phyloP scores from a whole-genome alignment of 1,139 yeast species.

The Geotrichum histeridarum region DNA sequence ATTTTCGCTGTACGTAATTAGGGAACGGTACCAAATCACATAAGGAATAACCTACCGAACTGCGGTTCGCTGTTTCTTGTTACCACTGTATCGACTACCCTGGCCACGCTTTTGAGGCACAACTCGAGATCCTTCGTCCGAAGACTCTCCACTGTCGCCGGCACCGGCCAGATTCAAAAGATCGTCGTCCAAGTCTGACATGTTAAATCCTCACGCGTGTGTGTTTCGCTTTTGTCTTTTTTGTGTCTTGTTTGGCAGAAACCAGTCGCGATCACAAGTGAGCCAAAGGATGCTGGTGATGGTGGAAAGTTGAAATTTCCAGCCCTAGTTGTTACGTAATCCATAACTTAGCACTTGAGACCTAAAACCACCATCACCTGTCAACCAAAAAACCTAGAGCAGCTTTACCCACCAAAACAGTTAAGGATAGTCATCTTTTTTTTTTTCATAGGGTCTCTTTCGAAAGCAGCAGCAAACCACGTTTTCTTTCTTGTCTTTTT shows the following conservation, averaged over 20 bases:
- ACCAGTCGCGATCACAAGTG: background rate
- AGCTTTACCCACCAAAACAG: too few species aligned
- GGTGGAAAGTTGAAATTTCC: background rate
- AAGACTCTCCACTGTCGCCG: slow-evolving; percentile 37
- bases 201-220: background rate
- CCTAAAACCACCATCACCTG: too few species aligned
- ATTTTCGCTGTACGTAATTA: slow-evolving; percentile 1
- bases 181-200: slow-evolving; percentile 53
- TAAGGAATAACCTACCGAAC: slow-evolving; percentile 19
- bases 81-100: slow-evolving; percentile 6
- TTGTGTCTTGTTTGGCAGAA: background rate
- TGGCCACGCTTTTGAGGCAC: slow-evolving; percentile 18
- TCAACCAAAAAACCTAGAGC: too few species aligned
- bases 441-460: too few species aligned
- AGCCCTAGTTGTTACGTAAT: background rate
- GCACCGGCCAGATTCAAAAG: slow-evolving; percentile 87
- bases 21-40: background rate
- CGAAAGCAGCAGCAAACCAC: too few species aligned
- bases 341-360: too few species aligned
- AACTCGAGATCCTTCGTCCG: slow-evolving; percentile 25
- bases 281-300: background rate
- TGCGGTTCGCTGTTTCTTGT: slow-evolving; percentile 29
- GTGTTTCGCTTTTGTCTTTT: too few species aligned
- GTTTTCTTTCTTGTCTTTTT: background rate
- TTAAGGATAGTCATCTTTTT: too few species aligned